phyloP scores from a whole-genome alignment of 768 basidiomycete species.

The Steccherinum ochraceum region DNA sequence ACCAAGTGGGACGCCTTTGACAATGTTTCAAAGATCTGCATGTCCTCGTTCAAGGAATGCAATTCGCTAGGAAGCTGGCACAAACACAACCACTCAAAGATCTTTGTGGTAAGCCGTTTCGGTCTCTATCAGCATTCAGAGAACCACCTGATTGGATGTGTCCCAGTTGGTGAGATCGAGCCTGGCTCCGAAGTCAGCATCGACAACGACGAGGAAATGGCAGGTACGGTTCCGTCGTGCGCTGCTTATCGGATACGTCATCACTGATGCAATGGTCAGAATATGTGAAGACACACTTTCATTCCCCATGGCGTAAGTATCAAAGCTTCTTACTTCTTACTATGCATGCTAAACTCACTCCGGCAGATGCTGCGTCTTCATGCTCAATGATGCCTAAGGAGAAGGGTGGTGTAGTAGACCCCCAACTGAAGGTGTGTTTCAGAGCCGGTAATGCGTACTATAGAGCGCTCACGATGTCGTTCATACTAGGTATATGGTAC shows the following conservation, averaged over 20 bases:
- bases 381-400: constrained; percentile 34
- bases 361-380: constrained; percentile 27
- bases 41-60: constrained; percentile 16
- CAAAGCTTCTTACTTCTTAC: neutral
- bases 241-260: neutral
- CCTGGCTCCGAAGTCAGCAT: constrained; percentile 25
- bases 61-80: constrained; percentile 18
- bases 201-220: constrained; percentile 21
- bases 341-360: neutral
- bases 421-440: constrained; percentile 21
- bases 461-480: neutral
- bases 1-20: too few relatives aligned
- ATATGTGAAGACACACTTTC: constrained; percentile 14
- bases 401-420: constrained; percentile 31
- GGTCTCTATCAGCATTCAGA: neutral
- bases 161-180: constrained; percentile 17
- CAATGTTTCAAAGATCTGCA: constrained; percentile 20
- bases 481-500: constrained; percentile 30
- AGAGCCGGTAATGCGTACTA: neutral
- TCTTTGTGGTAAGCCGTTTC: constrained; percentile 5
- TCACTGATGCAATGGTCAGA: constrained; percentile 8
- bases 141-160: neutral
- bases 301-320: constrained; percentile 14
- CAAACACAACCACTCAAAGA: constrained; percentile 16
- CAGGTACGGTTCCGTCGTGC: neutral